A percentile compares a stretch with the other conserved stretches of the same genome.
These are phyloP conservation scores for Scheffersomyces lignicola DNA, from an alignment of 1,139 yeast genomes.

Conservation along the genomic window DNA sequence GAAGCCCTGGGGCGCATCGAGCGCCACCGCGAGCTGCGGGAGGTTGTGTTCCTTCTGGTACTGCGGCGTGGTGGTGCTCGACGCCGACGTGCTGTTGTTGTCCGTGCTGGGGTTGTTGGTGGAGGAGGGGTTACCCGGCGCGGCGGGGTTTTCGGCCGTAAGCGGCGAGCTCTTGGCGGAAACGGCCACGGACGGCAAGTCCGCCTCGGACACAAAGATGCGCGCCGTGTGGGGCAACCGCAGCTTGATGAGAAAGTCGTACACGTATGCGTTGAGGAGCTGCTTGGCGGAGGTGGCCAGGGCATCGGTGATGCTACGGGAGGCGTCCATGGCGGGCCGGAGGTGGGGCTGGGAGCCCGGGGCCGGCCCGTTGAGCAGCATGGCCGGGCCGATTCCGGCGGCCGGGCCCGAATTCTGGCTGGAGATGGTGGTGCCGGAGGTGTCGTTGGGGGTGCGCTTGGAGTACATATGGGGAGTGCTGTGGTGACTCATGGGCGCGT, in stretches of 20 bases:
- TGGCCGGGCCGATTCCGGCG: neutral
- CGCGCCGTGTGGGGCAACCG: constrained; percentile 71
- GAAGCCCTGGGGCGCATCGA: constrained; percentile 87
- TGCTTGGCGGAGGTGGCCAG: constrained; percentile 62
- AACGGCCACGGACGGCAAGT: constrained; percentile 34
- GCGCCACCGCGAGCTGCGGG: constrained; percentile 52
- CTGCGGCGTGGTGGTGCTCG: constrained; percentile 10
- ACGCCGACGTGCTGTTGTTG: too few relatives aligned
- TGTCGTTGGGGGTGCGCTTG: constrained; percentile 27
- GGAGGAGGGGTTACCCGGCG: too few relatives aligned
- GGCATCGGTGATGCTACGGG: constrained; percentile 40
- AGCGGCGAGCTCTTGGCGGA: constrained; percentile 22
- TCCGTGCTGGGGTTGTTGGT: constrained; percentile 10
- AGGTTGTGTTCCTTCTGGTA: constrained; percentile 36
- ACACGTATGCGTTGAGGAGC: constrained; percentile 78
- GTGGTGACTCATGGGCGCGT: constrained; percentile 35
- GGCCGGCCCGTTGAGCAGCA: neutral
- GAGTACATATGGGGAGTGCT: constrained; percentile 35
- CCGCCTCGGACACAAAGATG: constrained; percentile 73
- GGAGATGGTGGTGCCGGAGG: neutral
- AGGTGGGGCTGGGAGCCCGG: too few relatives aligned
- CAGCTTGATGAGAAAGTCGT: constrained; percentile 80
- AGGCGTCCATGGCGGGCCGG: constrained; percentile 16
- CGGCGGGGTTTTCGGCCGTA: too few relatives aligned
- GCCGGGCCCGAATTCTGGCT: too few relatives aligned